Conservation (phyloP, 1,284 basidiomycete genomes). For the Malassezia furfur region DNA sequence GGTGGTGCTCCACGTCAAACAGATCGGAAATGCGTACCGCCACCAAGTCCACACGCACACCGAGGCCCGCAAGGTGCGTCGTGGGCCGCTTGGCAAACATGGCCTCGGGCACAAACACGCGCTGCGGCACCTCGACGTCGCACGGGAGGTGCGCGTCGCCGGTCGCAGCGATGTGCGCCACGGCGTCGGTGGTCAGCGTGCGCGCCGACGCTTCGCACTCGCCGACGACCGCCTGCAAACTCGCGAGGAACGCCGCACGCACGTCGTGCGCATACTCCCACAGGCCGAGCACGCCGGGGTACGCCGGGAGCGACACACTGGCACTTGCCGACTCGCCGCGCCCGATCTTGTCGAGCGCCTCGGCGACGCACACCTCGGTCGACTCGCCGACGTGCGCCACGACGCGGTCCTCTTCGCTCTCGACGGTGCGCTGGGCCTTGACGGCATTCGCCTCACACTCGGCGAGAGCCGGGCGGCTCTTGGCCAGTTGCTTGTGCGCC, state of each 20-base stretch:
- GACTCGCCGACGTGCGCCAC: slow-evolving; percentile 57
- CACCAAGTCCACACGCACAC: slow-evolving; percentile 30
- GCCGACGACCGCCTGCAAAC: slow-evolving; percentile 71
- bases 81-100: slow-evolving; percentile 68
- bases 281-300: slow-evolving; percentile 73
- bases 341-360: slow-evolving; percentile 68
- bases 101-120: slow-evolving; percentile 85
- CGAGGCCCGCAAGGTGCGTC: slow-evolving; percentile 48
- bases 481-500: slow-evolving; percentile 63
- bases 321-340: slow-evolving; percentile 57
- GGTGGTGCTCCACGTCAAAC: slow-evolving; percentile 69
- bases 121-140: slow-evolving; percentile 35
- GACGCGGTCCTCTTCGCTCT: slow-evolving; percentile 68
- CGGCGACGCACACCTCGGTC: slow-evolving; percentile 52
- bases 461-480: slow-evolving; percentile 72
- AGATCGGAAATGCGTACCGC: slow-evolving; percentile 60
- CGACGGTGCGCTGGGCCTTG: slow-evolving; percentile 67
- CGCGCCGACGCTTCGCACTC: slow-evolving; percentile 77
- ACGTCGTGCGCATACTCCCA: slow-evolving; percentile 86
- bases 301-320: slow-evolving; percentile 56
- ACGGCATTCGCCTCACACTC: slow-evolving; percentile 69
- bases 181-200: slow-evolving; percentile 59
- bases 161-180: slow-evolving; percentile 60
- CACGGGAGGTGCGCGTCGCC: slow-evolving; percentile 70
- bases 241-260: slow-evolving; percentile 64